A percentile compares a stretch with the other conserved stretches of the same genome.
Conservation (phyloP, 2,329 filamentous ascomycete species). For the Fusarium sp. region DNA sequence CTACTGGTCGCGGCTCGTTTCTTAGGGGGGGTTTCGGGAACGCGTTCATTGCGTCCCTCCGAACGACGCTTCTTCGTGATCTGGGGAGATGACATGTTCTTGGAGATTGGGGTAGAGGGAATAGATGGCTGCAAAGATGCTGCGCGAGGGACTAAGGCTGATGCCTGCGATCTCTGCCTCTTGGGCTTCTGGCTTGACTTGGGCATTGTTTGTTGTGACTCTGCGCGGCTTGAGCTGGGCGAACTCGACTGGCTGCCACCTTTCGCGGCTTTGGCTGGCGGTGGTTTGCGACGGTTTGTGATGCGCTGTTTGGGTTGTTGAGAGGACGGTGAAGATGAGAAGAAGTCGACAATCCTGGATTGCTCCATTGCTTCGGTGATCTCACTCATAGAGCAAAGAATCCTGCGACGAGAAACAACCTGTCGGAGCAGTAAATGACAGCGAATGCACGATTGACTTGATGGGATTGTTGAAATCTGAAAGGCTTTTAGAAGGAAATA, state of each 20-base stretch:
- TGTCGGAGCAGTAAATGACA: neutral
- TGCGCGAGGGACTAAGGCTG: neutral
- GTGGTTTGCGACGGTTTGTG: neutral
- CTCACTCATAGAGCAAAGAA: neutral
- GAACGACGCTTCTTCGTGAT: neutral
- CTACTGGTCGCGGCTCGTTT: neutral
- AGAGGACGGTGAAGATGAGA: constrained; percentile 6
- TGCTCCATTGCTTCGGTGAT: constrained; percentile 15
- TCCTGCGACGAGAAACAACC: neutral
- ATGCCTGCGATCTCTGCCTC: neutral
- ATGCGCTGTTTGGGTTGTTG: neutral
- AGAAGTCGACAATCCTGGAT: constrained; percentile 26
- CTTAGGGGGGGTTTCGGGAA: constrained; percentile 8
- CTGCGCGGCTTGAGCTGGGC: neutral
- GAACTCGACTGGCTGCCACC: neutral
- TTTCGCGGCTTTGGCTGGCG: neutral
- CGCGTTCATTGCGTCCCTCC: neutral
- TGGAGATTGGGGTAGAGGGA: neutral
- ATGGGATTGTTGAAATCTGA: too few species aligned
- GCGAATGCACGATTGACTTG: neutral
- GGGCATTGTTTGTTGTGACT: neutral
- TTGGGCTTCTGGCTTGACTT: neutral
- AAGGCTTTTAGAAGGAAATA: neutral
- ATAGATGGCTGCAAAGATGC: neutral
- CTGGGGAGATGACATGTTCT: constrained; percentile 6